A percentile compares a stretch with the other conserved stretches of the same genome.
Conservation (phyloP, 257 asterid species). For the Jasminum sambac region DNA sequence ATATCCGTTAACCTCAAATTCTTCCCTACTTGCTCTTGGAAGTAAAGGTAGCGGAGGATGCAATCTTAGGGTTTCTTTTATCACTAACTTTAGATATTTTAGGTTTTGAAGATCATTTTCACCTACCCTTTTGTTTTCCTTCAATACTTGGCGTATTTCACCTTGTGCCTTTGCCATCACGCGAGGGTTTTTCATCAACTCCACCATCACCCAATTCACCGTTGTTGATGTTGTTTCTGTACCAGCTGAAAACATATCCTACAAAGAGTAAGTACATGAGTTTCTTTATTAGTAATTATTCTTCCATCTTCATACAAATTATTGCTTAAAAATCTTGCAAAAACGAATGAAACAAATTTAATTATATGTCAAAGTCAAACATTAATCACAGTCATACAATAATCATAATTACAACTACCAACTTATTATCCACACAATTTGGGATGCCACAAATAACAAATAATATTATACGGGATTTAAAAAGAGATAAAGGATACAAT, state of each 20-base stretch:
- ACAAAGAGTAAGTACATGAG: not conserved
- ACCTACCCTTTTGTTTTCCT: not conserved
- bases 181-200: not conserved
- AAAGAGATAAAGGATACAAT: not conserved
- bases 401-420: no score
- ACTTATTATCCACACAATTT: no score
- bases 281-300: not conserved
- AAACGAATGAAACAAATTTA: no score
- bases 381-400: no score
- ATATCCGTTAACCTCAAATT: constrained; percentile 4
- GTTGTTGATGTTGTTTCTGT: not conserved
- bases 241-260: not conserved
- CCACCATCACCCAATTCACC: not conserved
- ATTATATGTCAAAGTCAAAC: no score
- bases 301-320: not conserved
- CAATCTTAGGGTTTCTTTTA: constrained; percentile 5
- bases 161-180: not conserved
- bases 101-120: not conserved
- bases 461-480: not conserved
- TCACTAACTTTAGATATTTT: not conserved
- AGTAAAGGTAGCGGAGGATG: not conserved
- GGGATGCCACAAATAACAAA: no score
- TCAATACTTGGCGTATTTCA: not conserved
- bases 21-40: constrained; percentile 7
- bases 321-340: not conserved